Conservation (phyloP, 345 rosid genomes). For the Boechera divaricarpa region DNA sequence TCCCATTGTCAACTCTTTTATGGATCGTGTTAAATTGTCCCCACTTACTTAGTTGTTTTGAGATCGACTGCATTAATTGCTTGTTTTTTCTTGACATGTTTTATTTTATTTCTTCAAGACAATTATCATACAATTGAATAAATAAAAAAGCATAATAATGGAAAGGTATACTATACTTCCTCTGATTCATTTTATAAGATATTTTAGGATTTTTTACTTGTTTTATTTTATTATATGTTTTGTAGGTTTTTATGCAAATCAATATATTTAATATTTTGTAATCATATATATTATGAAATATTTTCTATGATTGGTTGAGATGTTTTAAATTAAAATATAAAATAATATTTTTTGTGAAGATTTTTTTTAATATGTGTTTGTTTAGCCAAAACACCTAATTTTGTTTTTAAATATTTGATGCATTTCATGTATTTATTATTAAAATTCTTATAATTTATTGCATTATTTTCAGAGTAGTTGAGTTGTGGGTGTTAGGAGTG, state of each 20-base stretch:
- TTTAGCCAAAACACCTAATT: neutral
- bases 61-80: slow-evolving; percentile 39
- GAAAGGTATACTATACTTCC: neutral
- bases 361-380: no score
- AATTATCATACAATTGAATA: neutral
- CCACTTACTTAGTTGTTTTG: slow-evolving; percentile 44
- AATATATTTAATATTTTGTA: no score
- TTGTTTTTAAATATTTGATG: slow-evolving; percentile 15
- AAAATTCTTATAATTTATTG: neutral
- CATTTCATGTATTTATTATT: neutral
- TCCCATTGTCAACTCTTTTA: slow-evolving; percentile 40
- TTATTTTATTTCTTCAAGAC: neutral
- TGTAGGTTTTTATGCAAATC: no score
- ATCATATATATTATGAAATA: no score
- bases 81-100: neutral
- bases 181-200: no score
- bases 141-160: neutral
- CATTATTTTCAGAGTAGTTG: slow-evolving; percentile 6
- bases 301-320: no score
- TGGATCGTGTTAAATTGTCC: slow-evolving; percentile 34
- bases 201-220: no score
- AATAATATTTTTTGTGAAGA: no score
- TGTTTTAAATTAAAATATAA: no score
- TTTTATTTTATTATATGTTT: no score
- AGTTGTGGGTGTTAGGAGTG: slow-evolving; percentile 1